Conservation (phyloP, 495 filamentous ascomycete genomes). For the Parmelia sp. region DNA sequence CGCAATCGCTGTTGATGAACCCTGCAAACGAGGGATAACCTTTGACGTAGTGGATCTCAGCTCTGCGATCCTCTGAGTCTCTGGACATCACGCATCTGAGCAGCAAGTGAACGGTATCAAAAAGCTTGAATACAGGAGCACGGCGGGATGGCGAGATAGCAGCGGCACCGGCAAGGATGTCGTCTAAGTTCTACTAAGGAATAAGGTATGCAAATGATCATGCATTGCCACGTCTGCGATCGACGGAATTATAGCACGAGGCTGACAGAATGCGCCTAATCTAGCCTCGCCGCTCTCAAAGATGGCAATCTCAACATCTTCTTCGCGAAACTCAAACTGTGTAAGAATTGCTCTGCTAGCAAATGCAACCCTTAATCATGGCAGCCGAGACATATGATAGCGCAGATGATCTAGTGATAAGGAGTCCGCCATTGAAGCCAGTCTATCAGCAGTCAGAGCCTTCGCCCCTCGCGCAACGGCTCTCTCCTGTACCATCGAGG, state of each 20-base stretch:
- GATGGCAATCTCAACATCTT: neutral
- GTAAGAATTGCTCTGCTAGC: neutral
- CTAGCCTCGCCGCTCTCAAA: neutral
- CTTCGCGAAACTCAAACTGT: neutral
- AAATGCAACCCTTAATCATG: neutral
- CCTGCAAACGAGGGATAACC: constrained; percentile 16
- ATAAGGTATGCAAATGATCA: neutral
- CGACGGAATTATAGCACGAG: neutral
- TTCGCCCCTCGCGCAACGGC: neutral
- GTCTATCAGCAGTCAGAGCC: neutral
- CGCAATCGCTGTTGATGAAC: constrained; percentile 17
- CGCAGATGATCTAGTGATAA: neutral
- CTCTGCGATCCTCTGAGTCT: neutral
- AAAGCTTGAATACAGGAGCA: no score
- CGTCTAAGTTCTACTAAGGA: no score
- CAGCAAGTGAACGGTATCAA: neutral
- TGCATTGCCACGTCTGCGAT: neutral
- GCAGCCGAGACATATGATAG: neutral
- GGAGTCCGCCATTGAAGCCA: neutral
- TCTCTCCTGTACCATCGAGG: neutral
- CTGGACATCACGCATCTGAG: neutral
- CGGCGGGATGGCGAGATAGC: neutral
- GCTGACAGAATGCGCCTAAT: neutral
- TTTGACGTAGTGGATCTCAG: constrained; percentile 6
- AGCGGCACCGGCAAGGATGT: neutral